Conservation (phyloP, 495 filamentous ascomycete genomes). For the Eremomyces bilateralis region DNA sequence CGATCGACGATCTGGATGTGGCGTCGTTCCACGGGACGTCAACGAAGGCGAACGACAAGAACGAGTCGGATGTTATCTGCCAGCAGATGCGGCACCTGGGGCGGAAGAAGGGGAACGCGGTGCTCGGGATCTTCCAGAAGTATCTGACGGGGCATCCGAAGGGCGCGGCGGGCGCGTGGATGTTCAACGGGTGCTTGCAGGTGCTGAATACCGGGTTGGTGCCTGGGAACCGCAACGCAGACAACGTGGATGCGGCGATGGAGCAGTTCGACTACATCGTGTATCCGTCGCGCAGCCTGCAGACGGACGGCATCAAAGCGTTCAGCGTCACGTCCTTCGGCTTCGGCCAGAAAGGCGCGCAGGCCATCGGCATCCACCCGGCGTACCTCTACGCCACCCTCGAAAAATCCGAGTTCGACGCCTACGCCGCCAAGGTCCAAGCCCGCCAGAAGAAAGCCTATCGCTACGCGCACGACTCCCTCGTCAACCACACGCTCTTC, state of each 20-base stretch:
- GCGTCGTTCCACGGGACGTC: constrained; percentile 98
- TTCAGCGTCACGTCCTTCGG: constrained; percentile 98
- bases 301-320: constrained; percentile 94
- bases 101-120: constrained; percentile 82
- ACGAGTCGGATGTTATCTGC: constrained; percentile 94
- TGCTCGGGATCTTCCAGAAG: constrained; percentile 98
- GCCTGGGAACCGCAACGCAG: constrained; percentile 91
- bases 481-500: constrained; percentile 95
- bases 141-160: constrained; percentile 98
- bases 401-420: constrained; percentile 57
- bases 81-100: constrained; percentile 91
- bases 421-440: constrained; percentile 72
- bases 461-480: constrained; percentile 88
- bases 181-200: constrained; percentile 96
- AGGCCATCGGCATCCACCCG: constrained; percentile 90
- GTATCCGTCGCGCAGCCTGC: constrained; percentile 83
- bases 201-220: constrained; percentile 84
- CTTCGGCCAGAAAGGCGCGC: constrained; percentile 97
- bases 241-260: constrained; percentile 91
- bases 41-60: constrained; percentile 98
- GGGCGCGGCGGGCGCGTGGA: constrained; percentile 97
- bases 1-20: constrained; percentile 84
- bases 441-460: constrained; percentile 95
- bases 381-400: constrained; percentile 92
- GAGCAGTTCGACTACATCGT: constrained; percentile 96